These are phyloP conservation scores for Wallacemonas collosoma DNA, from an alignment of 208 protist species.

Conservation along the genomic window DNA sequence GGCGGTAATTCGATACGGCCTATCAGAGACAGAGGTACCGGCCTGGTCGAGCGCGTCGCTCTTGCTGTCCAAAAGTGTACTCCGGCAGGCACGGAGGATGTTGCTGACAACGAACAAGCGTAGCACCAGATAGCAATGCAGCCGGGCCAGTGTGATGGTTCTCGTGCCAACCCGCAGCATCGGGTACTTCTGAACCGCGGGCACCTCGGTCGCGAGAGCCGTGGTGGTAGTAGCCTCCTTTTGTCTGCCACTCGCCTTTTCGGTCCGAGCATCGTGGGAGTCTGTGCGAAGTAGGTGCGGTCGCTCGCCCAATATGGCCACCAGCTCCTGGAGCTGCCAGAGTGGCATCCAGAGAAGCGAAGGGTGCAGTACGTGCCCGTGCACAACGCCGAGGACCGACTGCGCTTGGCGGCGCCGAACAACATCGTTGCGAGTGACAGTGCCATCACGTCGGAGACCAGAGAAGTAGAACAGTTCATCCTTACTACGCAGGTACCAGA, in stretches of 20 bases:
- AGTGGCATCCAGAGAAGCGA: slow-evolving; percentile 86
- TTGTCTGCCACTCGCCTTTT: not conserved
- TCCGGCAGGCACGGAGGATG: slow-evolving; percentile 58
- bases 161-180: slow-evolving; percentile 6
- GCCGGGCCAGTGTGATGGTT: slow-evolving; percentile 19
- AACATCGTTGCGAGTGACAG: slow-evolving; percentile 22
- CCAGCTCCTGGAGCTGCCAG: slow-evolving; percentile 67
- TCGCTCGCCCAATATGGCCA: slow-evolving; percentile 49
- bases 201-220: not conserved
- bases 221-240: not conserved
- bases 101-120: slow-evolving; percentile 74
- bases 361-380: slow-evolving; percentile 62
- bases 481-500: slow-evolving; percentile 55
- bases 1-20: too few relatives aligned
- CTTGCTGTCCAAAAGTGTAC: slow-evolving; percentile 17
- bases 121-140: slow-evolving; percentile 65
- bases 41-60: too few relatives aligned
- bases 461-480: slow-evolving; percentile 54
- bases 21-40: too few relatives aligned
- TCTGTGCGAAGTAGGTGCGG: slow-evolving; percentile 30
- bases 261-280: not conserved
- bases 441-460: slow-evolving; percentile 25
- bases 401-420: slow-evolving; percentile 49
- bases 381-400: slow-evolving; percentile 63
- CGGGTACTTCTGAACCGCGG: slow-evolving; percentile 3